These are phyloP conservation scores for Paracamarosporium sp. DNA, from an alignment of 2,329 filamentous ascomycete species.

Conservation along the genomic window DNA sequence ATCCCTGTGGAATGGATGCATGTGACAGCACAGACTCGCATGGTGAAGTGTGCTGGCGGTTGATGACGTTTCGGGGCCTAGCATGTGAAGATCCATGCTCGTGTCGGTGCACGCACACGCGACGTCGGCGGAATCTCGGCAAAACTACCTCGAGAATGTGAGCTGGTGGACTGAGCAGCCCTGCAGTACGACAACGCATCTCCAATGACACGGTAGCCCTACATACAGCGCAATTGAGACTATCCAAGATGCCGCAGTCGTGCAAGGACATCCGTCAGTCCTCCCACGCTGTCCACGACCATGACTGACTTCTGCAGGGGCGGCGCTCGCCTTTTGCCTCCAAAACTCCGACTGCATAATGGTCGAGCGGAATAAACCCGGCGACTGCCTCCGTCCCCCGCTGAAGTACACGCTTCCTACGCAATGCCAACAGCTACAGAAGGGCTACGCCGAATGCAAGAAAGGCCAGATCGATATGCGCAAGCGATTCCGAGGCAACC, in stretches of 20 bases:
- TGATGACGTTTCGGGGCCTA: slow-evolving; percentile 2
- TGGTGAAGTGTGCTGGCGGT: slow-evolving; percentile 8
- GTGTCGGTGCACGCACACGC: not conserved
- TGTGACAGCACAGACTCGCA: slow-evolving; percentile 4
- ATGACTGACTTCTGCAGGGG: slow-evolving; percentile 63
- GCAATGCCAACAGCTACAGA: slow-evolving; percentile 90
- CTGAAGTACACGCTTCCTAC: slow-evolving; percentile 82
- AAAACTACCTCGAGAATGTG: not conserved
- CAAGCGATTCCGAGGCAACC: slow-evolving; percentile 95
- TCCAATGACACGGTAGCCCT: slow-evolving; percentile 19
- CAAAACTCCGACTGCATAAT: slow-evolving; percentile 97
- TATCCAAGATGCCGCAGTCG: slow-evolving; percentile 80
- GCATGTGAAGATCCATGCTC: slow-evolving; percentile 11
- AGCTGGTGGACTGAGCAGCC: not conserved
- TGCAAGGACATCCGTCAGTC: slow-evolving; percentile 92
- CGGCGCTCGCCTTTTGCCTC: slow-evolving; percentile 91
- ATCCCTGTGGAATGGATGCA: not conserved
- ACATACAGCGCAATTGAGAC: not conserved
- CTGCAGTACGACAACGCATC: not conserved
- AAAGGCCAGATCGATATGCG: slow-evolving; percentile 98
- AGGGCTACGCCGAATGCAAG: slow-evolving; percentile 90
- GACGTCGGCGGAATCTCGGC: slow-evolving; percentile 4
- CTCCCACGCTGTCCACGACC: not conserved
- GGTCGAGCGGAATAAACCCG: slow-evolving; percentile 82
- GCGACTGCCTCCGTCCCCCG: slow-evolving; percentile 86